Evolutionary conservation across 495 filamentous ascomycete species (phyloP).

Genomic region (Neurospora africana): DNA sequence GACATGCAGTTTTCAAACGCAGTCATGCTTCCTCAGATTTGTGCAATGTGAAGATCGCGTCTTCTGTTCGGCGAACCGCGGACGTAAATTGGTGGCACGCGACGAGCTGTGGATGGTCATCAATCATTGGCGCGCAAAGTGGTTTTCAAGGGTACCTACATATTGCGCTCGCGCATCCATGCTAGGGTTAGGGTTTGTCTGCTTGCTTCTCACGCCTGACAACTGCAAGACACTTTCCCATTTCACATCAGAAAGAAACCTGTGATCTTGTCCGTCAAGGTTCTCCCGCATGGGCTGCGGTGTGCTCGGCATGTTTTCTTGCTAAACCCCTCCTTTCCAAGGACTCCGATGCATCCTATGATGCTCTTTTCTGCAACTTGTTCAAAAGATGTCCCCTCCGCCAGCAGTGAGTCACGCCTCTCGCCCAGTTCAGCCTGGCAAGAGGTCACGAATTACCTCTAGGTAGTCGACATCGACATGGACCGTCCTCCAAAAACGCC

Average conservation of each 20-base stretch:
- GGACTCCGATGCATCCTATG: not conserved
- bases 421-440: not conserved
- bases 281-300: not conserved
- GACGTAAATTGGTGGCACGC: not conserved
- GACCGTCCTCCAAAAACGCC: not conserved
- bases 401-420: not conserved
- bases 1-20: not conserved
- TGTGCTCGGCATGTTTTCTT: not conserved
- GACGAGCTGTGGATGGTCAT: not conserved
- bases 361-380: not conserved
- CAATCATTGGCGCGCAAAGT: not conserved
- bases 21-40: not conserved
- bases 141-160: not conserved
- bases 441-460: not conserved
- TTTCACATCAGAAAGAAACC: not conserved
- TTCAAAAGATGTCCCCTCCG: not conserved
- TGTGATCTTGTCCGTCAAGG: not conserved
- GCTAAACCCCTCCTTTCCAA: not conserved
- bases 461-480: not conserved
- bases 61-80: not conserved
- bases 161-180: not conserved
- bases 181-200: not conserved
- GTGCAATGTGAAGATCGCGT: not conserved
- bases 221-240: not conserved
- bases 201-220: not conserved